A percentile compares a stretch with the other conserved stretches of the same genome.
phyloP scores from a whole-genome alignment of 2,329 filamentous ascomycete species.

The Tolypocladium album region DNA sequence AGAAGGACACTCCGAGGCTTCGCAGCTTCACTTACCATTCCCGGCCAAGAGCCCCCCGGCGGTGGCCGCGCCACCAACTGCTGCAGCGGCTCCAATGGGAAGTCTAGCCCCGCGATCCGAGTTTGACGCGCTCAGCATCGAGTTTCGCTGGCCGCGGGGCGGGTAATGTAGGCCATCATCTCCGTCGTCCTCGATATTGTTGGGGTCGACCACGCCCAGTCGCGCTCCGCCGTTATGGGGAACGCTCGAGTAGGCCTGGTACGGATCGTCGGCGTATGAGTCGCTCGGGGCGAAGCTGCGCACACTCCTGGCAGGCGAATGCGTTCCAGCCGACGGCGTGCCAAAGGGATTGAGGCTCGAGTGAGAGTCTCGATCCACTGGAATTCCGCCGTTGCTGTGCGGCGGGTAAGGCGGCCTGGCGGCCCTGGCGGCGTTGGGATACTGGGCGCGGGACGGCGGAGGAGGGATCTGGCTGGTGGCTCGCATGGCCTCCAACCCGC shows the following conservation, averaged over 20 bases:
- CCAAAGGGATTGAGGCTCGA: constrained; percentile 30
- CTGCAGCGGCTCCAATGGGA: constrained; percentile 27
- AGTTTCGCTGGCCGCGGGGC: constrained; percentile 34
- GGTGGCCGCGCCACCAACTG: constrained; percentile 32
- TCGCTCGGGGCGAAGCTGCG: constrained; percentile 30
- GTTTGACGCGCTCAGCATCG: constrained; percentile 47
- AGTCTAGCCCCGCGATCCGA: constrained; percentile 20
- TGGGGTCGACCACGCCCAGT: constrained; percentile 59
- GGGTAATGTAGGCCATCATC: constrained; percentile 66
- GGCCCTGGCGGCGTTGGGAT: constrained; percentile 6
- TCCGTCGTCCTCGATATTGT: constrained; percentile 75
- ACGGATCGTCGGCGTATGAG: constrained; percentile 54
- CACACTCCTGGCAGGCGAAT: constrained; percentile 39
- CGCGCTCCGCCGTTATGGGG: constrained; percentile 33
- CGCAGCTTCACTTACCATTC: constrained; percentile 8
- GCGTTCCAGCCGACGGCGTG: constrained; percentile 19
- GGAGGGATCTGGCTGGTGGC: constrained; percentile 23
- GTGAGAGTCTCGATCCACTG: constrained; percentile 27
- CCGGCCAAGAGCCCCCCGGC: constrained; percentile 18
- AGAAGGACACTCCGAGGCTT: neutral
- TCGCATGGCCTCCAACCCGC: constrained; percentile 52
- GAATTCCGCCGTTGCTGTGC: constrained; percentile 6
- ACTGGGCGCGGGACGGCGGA: constrained; percentile 23
- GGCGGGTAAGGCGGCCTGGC: constrained; percentile 8
- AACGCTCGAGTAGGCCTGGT: constrained; percentile 44